Evolutionary conservation across 169 alveolate species (phyloP).

Genomic region (Prorocentrum cordatum): DNA sequence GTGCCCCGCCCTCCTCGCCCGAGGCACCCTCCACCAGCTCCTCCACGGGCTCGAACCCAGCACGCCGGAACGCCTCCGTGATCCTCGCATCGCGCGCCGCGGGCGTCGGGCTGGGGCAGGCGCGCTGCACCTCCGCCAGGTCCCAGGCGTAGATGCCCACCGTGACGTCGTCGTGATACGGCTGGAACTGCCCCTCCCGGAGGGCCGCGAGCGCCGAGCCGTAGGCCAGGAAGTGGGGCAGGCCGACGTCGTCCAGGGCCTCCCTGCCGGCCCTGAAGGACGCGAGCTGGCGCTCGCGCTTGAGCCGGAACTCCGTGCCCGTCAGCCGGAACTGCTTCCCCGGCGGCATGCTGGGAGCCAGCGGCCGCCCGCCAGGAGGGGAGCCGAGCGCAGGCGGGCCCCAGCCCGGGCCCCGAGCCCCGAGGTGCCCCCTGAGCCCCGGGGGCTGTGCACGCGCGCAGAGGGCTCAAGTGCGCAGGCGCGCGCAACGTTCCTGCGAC

Average conservation of each 20-base stretch:
- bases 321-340: conserved; percentile 61
- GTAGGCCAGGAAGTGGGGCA: conserved; percentile 47
- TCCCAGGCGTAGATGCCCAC: conserved; percentile 59
- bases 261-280: conserved; percentile 25
- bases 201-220: conserved; percentile 51
- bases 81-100: too few species aligned
- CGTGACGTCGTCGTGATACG: conserved; percentile 41
- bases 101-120: too few species aligned
- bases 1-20: too few species aligned
- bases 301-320: conserved; percentile 48
- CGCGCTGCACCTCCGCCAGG: conserved; percentile 39
- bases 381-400: too few species aligned
- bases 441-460: too few species aligned
- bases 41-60: conserved; percentile 47
- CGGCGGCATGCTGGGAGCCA: too few species aligned
- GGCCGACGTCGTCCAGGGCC: conserved; percentile 1
- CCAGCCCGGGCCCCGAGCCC: too few species aligned
- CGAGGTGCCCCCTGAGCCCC: too few species aligned
- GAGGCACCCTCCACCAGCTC: conserved; percentile 21
- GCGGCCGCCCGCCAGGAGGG: too few species aligned
- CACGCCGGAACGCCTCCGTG: too few species aligned
- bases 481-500: too few species aligned
- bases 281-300: conserved; percentile 15
- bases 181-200: conserved; percentile 61
- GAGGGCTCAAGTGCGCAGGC: too few species aligned